phyloP scores from a whole-genome alignment of 345 rosid species.

The Triadica sebifera region DNA sequence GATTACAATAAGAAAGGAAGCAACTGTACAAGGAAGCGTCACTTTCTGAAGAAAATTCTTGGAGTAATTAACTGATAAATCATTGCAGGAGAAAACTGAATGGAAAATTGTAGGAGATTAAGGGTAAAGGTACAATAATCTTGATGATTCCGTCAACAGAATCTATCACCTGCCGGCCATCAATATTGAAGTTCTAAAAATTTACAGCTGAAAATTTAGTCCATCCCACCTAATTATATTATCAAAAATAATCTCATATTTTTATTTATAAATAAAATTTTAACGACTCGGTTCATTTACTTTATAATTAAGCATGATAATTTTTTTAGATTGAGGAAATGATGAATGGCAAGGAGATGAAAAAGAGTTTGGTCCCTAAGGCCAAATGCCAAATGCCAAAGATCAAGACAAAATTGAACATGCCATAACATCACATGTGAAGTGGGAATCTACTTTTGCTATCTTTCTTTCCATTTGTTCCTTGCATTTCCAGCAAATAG shows the following conservation, averaged over 20 bases:
- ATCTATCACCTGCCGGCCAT: slow-evolving; percentile 12
- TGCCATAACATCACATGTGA: slow-evolving; percentile 40
- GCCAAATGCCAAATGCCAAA: not conserved
- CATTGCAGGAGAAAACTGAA: not conserved
- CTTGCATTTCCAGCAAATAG: slow-evolving; percentile 37
- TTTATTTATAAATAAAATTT: no score
- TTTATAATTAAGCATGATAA: no score
- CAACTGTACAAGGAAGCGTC: slow-evolving; percentile 1
- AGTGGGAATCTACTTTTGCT: slow-evolving; percentile 42
- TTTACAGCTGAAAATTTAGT: no score
- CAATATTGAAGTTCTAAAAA: not conserved
- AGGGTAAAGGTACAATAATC: not conserved
- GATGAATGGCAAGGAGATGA: no score
- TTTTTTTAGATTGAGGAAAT: no score
- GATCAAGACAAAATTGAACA: slow-evolving; percentile 25
- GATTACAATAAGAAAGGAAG: not conserved
- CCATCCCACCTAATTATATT: no score
- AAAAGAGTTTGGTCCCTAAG: not conserved
- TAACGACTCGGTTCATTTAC: no score
- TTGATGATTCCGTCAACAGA: not conserved
- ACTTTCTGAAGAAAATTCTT: slow-evolving; percentile 12
- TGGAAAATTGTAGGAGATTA: not conserved
- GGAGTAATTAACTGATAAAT: not conserved
- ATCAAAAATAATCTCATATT: no score
- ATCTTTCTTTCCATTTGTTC: slow-evolving; percentile 11